Conservation (phyloP, 257 asterid genomes). For the Dorcoceras hygrometricum region DNA sequence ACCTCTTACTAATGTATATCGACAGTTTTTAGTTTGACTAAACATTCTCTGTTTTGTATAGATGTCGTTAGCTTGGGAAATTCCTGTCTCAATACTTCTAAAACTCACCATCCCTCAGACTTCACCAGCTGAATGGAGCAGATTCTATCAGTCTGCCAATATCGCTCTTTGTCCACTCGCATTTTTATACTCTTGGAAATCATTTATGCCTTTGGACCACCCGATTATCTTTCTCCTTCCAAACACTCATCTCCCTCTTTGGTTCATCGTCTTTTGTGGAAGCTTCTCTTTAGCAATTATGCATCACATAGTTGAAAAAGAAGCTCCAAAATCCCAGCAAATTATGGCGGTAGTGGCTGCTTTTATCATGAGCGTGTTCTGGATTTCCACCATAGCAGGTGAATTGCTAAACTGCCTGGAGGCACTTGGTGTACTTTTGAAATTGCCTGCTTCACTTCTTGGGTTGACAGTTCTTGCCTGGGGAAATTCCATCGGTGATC, state of each 20-base stretch:
- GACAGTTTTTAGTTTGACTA: slow-evolving; percentile 21
- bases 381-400: slow-evolving; percentile 91
- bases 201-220: slow-evolving; percentile 72
- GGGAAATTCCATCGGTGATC: slow-evolving; percentile 96
- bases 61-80: slow-evolving; percentile 71
- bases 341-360: slow-evolving; percentile 54
- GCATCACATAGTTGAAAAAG: slow-evolving; percentile 66
- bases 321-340: slow-evolving; percentile 75
- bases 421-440: slow-evolving; percentile 61
- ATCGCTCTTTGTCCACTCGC: slow-evolving; percentile 80
- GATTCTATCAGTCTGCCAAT: slow-evolving; percentile 80
- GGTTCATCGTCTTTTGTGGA: slow-evolving; percentile 63
- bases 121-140: slow-evolving; percentile 78
- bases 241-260: slow-evolving; percentile 68
- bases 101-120: slow-evolving; percentile 82
- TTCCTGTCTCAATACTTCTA: slow-evolving; percentile 71
- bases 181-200: slow-evolving; percentile 69
- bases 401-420: slow-evolving; percentile 91
- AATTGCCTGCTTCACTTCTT: slow-evolving; percentile 73
- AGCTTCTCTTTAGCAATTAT: slow-evolving; percentile 67
- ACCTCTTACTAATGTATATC: background rate
- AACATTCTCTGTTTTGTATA: slow-evolving; percentile 33
- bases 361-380: slow-evolving; percentile 90
- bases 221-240: slow-evolving; percentile 70
- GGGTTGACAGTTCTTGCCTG: slow-evolving; percentile 94